These are phyloP conservation scores for Gyrodon lividus DNA, from an alignment of 768 basidiomycete genomes.

Conservation along the genomic window DNA sequence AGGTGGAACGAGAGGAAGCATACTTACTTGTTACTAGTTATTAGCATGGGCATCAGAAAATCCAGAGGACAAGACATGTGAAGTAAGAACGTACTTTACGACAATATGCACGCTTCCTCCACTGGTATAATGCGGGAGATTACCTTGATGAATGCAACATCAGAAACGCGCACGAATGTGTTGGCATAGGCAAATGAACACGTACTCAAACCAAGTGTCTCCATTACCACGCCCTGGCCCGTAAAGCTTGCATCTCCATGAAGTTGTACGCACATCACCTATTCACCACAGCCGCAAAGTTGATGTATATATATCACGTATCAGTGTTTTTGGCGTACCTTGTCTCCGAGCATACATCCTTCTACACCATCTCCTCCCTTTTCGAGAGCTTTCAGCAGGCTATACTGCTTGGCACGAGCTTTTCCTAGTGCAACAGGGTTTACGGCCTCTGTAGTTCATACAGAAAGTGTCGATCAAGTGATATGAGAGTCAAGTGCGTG, in stretches of 20 bases:
- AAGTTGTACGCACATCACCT: conserved; percentile 84
- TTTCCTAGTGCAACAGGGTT: conserved; percentile 88
- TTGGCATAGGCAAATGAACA: neutral
- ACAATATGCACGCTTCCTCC: conserved; percentile 91
- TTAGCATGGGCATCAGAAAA: neutral
- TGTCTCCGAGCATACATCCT: conserved; percentile 32
- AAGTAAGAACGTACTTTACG: conserved; percentile 64
- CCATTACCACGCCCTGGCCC: conserved; percentile 90
- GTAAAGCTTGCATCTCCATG: conserved; percentile 93
- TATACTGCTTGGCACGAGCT: conserved; percentile 87
- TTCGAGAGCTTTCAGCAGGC: conserved; percentile 66
- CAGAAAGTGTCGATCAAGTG: neutral
- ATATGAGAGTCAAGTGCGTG: neutral
- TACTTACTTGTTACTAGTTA: conserved; percentile 55
- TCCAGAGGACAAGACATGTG: conserved; percentile 1
- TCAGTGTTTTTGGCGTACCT: conserved; percentile 13
- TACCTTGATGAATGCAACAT: conserved; percentile 44
- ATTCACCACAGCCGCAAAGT: conserved; percentile 36
- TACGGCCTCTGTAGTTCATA: conserved; percentile 61
- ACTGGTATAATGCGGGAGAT: conserved; percentile 87
- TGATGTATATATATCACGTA: neutral
- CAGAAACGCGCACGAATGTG: neutral
- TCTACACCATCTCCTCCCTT: conserved; percentile 22
- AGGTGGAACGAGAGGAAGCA: neutral
- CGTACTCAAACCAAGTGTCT: conserved; percentile 78